These are phyloP conservation scores for Nakazawaea wyomingensis DNA, from an alignment of 805 yeast species.

Conservation along the genomic window DNA sequence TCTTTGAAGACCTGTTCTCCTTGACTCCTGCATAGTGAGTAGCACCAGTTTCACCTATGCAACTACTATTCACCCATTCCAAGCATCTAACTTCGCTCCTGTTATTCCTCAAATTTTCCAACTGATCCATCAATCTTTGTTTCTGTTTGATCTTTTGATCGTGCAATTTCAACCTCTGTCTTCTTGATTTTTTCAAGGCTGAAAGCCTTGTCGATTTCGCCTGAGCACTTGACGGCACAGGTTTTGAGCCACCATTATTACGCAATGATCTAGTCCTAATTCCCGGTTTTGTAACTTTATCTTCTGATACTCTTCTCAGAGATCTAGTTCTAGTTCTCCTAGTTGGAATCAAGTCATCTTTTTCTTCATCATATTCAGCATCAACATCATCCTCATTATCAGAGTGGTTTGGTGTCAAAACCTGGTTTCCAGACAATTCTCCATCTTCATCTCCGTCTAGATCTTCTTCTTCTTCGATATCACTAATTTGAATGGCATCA, in stretches of 20 bases:
- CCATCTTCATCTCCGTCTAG: conserved; percentile 18
- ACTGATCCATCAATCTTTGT: conserved; percentile 21
- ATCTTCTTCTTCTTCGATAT: conserved; percentile 23
- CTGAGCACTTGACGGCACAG: neutral
- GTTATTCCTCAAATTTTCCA: conserved; percentile 31
- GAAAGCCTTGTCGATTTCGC: conserved; percentile 22
- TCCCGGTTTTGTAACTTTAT: conserved; percentile 13
- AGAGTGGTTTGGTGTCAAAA: conserved; percentile 17
- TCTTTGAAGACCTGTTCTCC: conserved; percentile 15
- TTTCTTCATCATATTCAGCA: neutral
- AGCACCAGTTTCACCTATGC: conserved; percentile 45
- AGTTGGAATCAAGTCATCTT: neutral
- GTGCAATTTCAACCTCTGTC: conserved; percentile 27
- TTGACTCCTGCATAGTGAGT: conserved; percentile 50
- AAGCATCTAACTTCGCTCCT: conserved; percentile 41
- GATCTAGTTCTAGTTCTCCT: conserved; percentile 11
- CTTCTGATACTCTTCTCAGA: conserved; percentile 25
- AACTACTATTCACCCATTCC: conserved; percentile 60
- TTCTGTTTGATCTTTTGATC: conserved; percentile 24
- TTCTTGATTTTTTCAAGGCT: conserved; percentile 26
- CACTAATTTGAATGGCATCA: conserved; percentile 29
- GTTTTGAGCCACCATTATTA: neutral
- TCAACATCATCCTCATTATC: conserved; percentile 18
- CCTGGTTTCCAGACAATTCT: conserved; percentile 13
- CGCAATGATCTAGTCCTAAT: conserved; percentile 13